Conservation (phyloP, 345 rosid genomes). For the Bruguiera sexangula region DNA sequence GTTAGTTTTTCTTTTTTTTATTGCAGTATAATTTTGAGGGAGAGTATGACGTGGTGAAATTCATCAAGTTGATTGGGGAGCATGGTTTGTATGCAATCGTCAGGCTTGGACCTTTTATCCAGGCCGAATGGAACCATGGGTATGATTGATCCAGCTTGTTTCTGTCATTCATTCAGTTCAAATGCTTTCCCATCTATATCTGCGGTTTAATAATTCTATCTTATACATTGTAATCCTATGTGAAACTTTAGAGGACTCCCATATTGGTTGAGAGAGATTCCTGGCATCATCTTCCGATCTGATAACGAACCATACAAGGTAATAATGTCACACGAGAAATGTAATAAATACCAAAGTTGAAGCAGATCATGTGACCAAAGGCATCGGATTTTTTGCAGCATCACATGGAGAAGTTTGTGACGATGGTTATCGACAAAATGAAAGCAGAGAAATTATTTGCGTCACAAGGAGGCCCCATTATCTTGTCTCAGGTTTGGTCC, state of each 20-base stretch:
- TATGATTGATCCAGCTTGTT: conserved; percentile 21
- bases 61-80: conserved; percentile 56
- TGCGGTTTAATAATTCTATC: neutral
- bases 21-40: conserved; percentile 71
- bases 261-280: conserved; percentile 73
- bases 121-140: conserved; percentile 99
- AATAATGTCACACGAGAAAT: neutral
- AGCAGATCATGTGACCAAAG: neutral
- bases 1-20: neutral
- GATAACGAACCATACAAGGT: conserved; percentile 87
- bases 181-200: neutral
- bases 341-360: neutral
- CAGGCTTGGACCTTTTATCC: conserved; percentile 86
- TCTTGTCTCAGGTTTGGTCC: conserved; percentile 16
- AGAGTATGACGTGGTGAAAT: conserved; percentile 61
- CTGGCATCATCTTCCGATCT: conserved; percentile 64
- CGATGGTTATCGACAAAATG: conserved; percentile 14
- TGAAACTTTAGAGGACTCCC: conserved; percentile 61
- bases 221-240: neutral
- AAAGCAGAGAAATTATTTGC: conserved; percentile 15
- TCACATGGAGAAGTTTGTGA: conserved; percentile 19
- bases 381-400: conserved; percentile 8
- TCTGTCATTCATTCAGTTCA: neutral
- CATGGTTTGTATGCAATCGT: conserved; percentile 56
- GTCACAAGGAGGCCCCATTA: conserved; percentile 27